phyloP scores from a whole-genome alignment of 1,284 basidiomycete species.

The Puccinia novopanici region DNA sequence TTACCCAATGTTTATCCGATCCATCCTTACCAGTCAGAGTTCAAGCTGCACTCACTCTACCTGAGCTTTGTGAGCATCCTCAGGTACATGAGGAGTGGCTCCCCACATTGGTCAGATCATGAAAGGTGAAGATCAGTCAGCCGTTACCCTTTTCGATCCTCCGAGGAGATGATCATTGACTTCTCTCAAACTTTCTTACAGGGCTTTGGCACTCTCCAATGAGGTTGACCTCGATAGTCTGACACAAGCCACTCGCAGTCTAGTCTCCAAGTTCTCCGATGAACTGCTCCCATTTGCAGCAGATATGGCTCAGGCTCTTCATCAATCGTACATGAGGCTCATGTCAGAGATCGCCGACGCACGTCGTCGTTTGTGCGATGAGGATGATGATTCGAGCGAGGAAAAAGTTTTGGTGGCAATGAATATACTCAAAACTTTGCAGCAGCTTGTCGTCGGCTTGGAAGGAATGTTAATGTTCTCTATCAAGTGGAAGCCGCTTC shows the following conservation, averaged over 20 bases:
- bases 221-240: constrained; percentile 86
- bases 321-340: constrained; percentile 77
- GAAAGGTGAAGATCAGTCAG: constrained; percentile 65
- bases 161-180: too few relatives aligned
- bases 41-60: constrained; percentile 77
- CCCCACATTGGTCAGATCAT: constrained; percentile 83
- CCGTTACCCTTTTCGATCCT: constrained; percentile 1
- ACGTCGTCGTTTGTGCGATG: constrained; percentile 61
- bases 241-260: constrained; percentile 75
- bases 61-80: constrained; percentile 73
- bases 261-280: constrained; percentile 80
- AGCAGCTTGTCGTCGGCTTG: constrained; percentile 66
- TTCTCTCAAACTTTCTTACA: too few relatives aligned
- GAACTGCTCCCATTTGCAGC: constrained; percentile 83
- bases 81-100: constrained; percentile 73
- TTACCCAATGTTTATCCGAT: constrained; percentile 67
- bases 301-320: constrained; percentile 75
- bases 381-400: constrained; percentile 65
- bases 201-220: constrained; percentile 83
- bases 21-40: constrained; percentile 79
- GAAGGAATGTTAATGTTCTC: constrained; percentile 76
- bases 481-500: constrained; percentile 78
- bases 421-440: constrained; percentile 66
- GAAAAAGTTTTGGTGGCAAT: constrained; percentile 82
- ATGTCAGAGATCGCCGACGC: constrained; percentile 66